phyloP scores from a whole-genome alignment of 345 rosid species.

The Eucalyptus albens region DNA sequence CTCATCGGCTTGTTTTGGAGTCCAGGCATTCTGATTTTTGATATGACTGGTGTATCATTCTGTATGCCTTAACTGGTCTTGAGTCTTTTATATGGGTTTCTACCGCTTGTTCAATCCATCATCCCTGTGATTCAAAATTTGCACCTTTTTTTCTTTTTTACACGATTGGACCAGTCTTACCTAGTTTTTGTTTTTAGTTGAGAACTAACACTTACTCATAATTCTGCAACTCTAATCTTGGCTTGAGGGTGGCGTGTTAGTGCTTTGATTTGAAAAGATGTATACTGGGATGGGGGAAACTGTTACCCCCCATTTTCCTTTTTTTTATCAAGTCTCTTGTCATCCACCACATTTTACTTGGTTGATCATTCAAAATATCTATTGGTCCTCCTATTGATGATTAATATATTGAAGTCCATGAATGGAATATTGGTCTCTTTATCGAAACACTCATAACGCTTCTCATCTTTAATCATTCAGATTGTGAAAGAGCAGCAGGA shows the following conservation, averaged over 20 bases:
- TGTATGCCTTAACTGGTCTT: not conserved
- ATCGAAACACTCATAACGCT: not conserved
- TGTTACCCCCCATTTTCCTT: not conserved
- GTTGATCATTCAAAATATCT: not conserved
- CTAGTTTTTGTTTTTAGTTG: not conserved
- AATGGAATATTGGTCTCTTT: not conserved
- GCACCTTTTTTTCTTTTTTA: not conserved
- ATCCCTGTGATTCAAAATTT: not conserved
- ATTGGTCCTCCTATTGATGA: not conserved
- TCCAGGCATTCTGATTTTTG: not conserved
- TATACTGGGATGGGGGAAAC: not conserved
- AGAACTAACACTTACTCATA: not conserved
- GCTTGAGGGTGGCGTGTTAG: not conserved
- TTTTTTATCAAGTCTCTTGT: not conserved
- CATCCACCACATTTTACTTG: not conserved
- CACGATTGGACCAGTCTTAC: not conserved
- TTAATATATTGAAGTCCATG: not conserved
- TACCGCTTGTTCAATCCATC: not conserved
- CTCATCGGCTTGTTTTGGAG: not conserved
- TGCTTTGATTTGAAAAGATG: not conserved
- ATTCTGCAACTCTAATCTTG: not conserved
- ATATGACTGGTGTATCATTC: not conserved
- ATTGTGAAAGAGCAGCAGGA: constrained; percentile 15
- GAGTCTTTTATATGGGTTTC: not conserved
- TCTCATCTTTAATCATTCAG: constrained; percentile 23